Base-by-base conservation (phyloP, 2,329 filamentous ascomycete genomes). In the Epichloe hybrida region DNA sequence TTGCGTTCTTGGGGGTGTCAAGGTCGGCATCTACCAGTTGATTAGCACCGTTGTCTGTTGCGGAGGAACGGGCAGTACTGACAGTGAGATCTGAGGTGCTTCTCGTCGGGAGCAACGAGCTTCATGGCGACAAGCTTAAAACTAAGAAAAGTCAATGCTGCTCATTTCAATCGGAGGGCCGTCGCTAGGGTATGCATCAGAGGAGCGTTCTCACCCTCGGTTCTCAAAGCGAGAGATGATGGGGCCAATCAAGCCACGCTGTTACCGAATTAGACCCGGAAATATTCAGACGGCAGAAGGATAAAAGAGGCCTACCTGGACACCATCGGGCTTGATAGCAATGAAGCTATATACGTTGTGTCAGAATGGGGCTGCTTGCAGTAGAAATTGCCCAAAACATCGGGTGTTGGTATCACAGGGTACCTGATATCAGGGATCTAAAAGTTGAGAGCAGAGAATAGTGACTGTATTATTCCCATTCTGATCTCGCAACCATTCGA, bases 81-180 rank as follows among this genome's bases (percentile, higher is more conserved):
- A 83, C 80, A 98, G 84, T 98, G 93, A 75, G 85, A 80, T 87
- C 97, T 89, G 70, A 98, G 89, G 80, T 96, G 93, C 72, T 86
- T 88, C 81, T 95, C 85, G 79, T 79, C 75, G 64, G 93, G 88
- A 63, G 83, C 82, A 72, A 84, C 73, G 65, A 98, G 83, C 88
- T 98, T 98, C 81, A 98, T 88, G 72, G 89, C 93, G 64, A 80
- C 89, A 65, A 98, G 89, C 85, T 97, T 97, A 87, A 87, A 97
- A 23, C 39, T 50, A 15, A 17, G 38, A 17, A 40, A 43, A 41
- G 50, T 51, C 20, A 50, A 35, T 41, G 47, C 46, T 7, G 35
- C 17, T 11, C 37, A 17, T 17, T 48, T 15, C 17, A 15, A 27
- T 31, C 7, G n/a, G 17, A 12, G 2, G 20, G 3, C 3, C 27